Conservation (phyloP, 208 protist genomes). For the Eutreptiella sp. region DNA sequence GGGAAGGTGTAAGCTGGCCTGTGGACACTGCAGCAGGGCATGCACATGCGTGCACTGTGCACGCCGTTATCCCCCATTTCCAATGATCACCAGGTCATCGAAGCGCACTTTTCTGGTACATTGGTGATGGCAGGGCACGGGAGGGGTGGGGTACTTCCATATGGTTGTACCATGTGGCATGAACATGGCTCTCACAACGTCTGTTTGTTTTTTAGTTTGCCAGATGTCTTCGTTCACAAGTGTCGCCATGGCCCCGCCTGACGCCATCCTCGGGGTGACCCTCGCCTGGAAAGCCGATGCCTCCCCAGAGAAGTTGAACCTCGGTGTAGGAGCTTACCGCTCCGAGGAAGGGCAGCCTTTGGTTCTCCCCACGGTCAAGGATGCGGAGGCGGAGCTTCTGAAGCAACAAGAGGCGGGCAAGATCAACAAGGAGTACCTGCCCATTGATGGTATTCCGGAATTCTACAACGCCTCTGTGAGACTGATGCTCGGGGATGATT, state of each 20-base stretch:
- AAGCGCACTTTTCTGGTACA: too few relatives aligned
- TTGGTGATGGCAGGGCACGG: too few relatives aligned
- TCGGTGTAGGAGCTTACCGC: constrained; percentile 96
- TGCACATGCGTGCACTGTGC: too few relatives aligned
- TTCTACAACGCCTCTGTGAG: constrained; percentile 70
- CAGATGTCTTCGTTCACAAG: too few relatives aligned
- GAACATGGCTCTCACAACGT: too few relatives aligned
- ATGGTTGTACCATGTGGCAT: too few relatives aligned
- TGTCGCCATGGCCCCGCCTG: constrained; percentile 38
- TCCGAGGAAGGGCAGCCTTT: constrained; percentile 82
- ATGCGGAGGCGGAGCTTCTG: constrained; percentile 68
- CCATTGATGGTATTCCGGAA: constrained; percentile 74
- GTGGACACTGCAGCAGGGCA: too few relatives aligned
- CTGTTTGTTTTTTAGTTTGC: too few relatives aligned
- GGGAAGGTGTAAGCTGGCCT: too few relatives aligned
- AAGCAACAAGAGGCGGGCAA: constrained; percentile 36
- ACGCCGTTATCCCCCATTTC: too few relatives aligned
- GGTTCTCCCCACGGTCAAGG: constrained; percentile 76
- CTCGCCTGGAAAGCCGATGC: constrained; percentile 53
- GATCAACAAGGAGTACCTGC: constrained; percentile 93
- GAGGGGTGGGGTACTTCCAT: too few relatives aligned
- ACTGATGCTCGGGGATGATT: constrained; percentile 77
- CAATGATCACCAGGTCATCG: too few relatives aligned
- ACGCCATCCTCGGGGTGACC: constrained; percentile 32
- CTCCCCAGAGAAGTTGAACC: constrained; percentile 82